Evolutionary conservation across 192 early-diverging fungal genomes (phyloP), one percentile per base, ranked within the genome.

Genomic region (Chytriomyces sp.): DNA sequence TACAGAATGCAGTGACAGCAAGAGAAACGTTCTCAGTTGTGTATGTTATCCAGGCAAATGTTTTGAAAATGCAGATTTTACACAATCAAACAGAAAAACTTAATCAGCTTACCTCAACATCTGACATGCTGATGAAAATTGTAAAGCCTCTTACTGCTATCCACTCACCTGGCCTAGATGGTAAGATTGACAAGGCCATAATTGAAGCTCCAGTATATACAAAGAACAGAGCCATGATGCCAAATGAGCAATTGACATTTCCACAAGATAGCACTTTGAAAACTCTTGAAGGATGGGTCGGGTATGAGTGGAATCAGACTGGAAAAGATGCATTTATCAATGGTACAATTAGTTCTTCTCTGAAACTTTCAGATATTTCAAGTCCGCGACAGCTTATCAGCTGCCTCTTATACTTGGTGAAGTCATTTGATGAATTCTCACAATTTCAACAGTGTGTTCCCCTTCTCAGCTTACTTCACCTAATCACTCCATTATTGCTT

Each of bases 401-500:
- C 57, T 39, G 68, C 37, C 6, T 70, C 1, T 17, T 70, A 10
- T 59, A 38, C 59, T 25, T 70, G 12, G 2, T 70, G 7, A 19
- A 26, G 19, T 10, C 57, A 32, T 44, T 70, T 38, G 68, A 70
- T 3, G 56, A 59, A 59, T 19, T 44, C 14, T 28, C 22, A 10
- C 33, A 70, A 41, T 40, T 59, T 1, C 68, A 40, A 38, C 49
- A 70, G 6, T 70, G 68, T 30, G 30, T 70, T 40, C 68, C 68
- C 3, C 26, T 70, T 1, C 37, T 70, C 1, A 8, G 36, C 7
- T 17, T 40, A 7, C 14, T 39, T 0, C 19, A 38, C 14, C 33
- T 70, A 8, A 32, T 59, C 2, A 32, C 26, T 3, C 2, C 49
- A 2, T 6, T 8, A 1, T 59, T 33, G 17, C 14, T 59, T 14